Evolutionary conservation across 805 yeast species (phyloP).

Genomic region (Lachancea fermentati): DNA sequence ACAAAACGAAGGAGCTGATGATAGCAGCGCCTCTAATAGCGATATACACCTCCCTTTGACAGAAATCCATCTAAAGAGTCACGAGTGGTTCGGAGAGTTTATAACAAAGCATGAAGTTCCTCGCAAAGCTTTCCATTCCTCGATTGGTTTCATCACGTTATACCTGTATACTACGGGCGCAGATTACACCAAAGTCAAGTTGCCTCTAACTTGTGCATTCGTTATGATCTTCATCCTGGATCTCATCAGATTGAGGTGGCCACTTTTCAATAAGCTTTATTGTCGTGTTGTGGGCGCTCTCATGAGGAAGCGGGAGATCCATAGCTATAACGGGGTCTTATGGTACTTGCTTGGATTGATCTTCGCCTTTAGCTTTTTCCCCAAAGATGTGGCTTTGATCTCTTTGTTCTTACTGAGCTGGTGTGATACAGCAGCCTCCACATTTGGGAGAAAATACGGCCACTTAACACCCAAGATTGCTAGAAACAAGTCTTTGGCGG

Average conservation of each 20-base stretch:
- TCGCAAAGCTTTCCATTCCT: slow-evolving; percentile 80
- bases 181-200: slow-evolving; percentile 49
- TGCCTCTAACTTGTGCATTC: slow-evolving; percentile 54
- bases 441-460: slow-evolving; percentile 84
- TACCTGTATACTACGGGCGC: slow-evolving; percentile 62
- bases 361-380: slow-evolving; percentile 60
- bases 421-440: slow-evolving; percentile 97
- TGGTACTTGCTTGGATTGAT: slow-evolving; percentile 81
- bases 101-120: slow-evolving; percentile 82
- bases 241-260: slow-evolving; percentile 54
- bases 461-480: slow-evolving; percentile 74
- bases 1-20: no score
- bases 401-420: slow-evolving; percentile 80
- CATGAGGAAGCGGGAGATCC: slow-evolving; percentile 78
- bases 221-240: slow-evolving; percentile 57
- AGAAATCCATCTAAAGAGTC: slow-evolving; percentile 35
- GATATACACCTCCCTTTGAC: slow-evolving; percentile 29
- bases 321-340: slow-evolving; percentile 73
- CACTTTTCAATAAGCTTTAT: slow-evolving; percentile 59
- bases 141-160: slow-evolving; percentile 79
- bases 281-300: slow-evolving; percentile 68
- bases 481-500: slow-evolving; percentile 79
- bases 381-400: slow-evolving; percentile 77
- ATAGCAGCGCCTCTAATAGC: slow-evolving; percentile 11
- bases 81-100: slow-evolving; percentile 44